Conservation (phyloP, 208 protist species). For the Leptomonas pyrrhocoris region DNA sequence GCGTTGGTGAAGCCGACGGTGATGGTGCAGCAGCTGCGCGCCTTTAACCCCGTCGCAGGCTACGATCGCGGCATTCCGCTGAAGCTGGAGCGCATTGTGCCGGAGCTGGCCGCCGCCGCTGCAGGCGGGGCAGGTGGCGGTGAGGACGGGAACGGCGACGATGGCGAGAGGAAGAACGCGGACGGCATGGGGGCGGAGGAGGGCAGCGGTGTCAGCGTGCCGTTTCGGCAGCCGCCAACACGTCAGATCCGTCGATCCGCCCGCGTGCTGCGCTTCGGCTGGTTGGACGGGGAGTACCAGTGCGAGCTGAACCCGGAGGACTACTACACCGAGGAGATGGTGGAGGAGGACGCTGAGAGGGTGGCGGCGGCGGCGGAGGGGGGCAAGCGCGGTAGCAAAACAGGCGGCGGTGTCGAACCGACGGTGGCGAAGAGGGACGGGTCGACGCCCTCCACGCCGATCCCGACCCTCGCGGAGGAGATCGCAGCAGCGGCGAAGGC, state of each 20-base stretch:
- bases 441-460: not conserved
- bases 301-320: slow-evolving; percentile 52
- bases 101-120: slow-evolving; percentile 20
- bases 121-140: slow-evolving; percentile 20
- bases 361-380: not conserved
- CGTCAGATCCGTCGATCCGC: slow-evolving; percentile 72
- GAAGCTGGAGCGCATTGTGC: slow-evolving; percentile 45
- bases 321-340: slow-evolving; percentile 56
- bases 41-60: slow-evolving; percentile 78
- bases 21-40: slow-evolving; percentile 66
- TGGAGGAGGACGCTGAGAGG: slow-evolving; percentile 42
- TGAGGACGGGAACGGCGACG: slow-evolving; percentile 14
- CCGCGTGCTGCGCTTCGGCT: slow-evolving; percentile 67
- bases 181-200: slow-evolving; percentile 19
- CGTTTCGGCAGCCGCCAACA: slow-evolving; percentile 60
- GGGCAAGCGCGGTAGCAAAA: not conserved
- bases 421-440: not conserved
- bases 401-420: not conserved
- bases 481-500: slow-evolving; percentile 28
- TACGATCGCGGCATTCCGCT: slow-evolving; percentile 58
- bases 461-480: slow-evolving; percentile 27
- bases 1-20: slow-evolving; percentile 84
- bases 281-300: slow-evolving; percentile 75
- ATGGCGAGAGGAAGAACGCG: slow-evolving; percentile 26
- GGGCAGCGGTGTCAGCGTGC: slow-evolving; percentile 32